Percentiles rank a stretch among this genome's conserved stretches.
Conservation (phyloP, 2,329 filamentous ascomycete genomes). For the Cercospora canescens region DNA sequence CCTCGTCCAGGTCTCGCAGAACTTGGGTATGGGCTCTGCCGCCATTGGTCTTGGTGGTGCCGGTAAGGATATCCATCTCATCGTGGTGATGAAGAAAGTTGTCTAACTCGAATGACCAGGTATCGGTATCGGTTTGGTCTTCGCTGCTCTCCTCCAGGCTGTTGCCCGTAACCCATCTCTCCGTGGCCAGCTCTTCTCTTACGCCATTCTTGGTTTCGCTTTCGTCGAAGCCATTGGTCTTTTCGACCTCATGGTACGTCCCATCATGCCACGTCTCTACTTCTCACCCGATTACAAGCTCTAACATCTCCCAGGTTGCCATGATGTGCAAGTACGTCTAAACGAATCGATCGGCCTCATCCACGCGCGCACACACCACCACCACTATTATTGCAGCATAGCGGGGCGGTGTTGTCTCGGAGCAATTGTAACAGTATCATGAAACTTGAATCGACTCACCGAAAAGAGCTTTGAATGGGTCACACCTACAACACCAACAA, state of each 20-base stretch:
- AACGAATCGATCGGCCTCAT: conserved; percentile 20
- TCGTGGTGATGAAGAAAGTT: not conserved
- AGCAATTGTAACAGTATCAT: conserved; percentile 27
- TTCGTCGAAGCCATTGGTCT: conserved; percentile 92
- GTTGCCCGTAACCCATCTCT: conserved; percentile 93
- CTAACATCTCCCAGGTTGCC: conserved; percentile 55
- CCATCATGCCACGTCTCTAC: not conserved
- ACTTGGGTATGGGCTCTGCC: conserved; percentile 74
- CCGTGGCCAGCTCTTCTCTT: conserved; percentile 93
- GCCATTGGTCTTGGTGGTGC: conserved; percentile 73
- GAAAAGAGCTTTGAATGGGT: not conserved
- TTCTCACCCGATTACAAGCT: not conserved
- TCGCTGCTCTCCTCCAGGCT: conserved; percentile 84
- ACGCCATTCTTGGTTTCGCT: conserved; percentile 93
- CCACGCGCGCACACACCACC: not conserved
- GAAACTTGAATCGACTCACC: not conserved
- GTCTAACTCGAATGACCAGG: conserved; percentile 42
- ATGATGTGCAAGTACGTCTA: conserved; percentile 74
- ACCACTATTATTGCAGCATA: conserved; percentile 17
- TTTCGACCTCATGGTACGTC: conserved; percentile 72
- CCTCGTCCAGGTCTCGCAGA: conserved; percentile 85
- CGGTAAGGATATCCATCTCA: conserved; percentile 11
- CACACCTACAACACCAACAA: not conserved
- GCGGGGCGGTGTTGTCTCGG: conserved; percentile 13
- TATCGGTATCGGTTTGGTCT: conserved; percentile 95